Evolutionary conservation across 495 filamentous ascomycete genomes (phyloP).

Genomic region (Annulohypoxylon nitens): DNA sequence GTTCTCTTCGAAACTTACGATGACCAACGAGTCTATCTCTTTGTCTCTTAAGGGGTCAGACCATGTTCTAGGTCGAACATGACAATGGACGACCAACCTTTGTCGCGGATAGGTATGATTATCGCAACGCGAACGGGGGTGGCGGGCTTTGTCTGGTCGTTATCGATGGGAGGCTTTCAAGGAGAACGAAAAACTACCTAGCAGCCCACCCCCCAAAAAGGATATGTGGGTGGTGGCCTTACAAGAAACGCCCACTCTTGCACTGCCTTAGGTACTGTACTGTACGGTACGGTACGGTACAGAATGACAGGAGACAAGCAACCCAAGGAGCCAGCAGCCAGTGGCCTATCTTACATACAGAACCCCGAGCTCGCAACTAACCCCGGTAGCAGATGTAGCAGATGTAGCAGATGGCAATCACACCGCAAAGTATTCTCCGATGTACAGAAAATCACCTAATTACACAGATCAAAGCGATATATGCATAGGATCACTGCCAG

Average conservation of each 20-base stretch:
- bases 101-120: slow-evolving; percentile 35
- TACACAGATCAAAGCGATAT: slow-evolving; percentile 46
- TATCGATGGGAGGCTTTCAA: slow-evolving; percentile 46
- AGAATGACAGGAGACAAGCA: slow-evolving; percentile 18
- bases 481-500: slow-evolving; percentile 38
- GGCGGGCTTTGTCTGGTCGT: slow-evolving; percentile 44
- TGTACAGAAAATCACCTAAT: slow-evolving; percentile 41
- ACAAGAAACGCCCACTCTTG: slow-evolving; percentile 42
- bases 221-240: slow-evolving; percentile 44
- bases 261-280: neutral
- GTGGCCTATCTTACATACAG: slow-evolving; percentile 39
- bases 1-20: slow-evolving; percentile 30
- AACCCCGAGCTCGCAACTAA: slow-evolving; percentile 42
- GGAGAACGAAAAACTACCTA: slow-evolving; percentile 38
- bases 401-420: slow-evolving; percentile 43
- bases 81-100: slow-evolving; percentile 41
- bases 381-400: slow-evolving; percentile 26
- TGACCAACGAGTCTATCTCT: slow-evolving; percentile 34
- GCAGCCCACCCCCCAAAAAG: slow-evolving; percentile 40
- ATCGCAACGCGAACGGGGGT: slow-evolving; percentile 43
- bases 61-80: slow-evolving; percentile 36
- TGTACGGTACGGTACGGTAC: slow-evolving; percentile 22
- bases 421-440: slow-evolving; percentile 48
- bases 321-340: slow-evolving; percentile 20
- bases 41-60: slow-evolving; percentile 43